These are phyloP conservation scores for Backusella luteola DNA, from an alignment of 192 early-diverging fungal species.

Conservation along the genomic window DNA sequence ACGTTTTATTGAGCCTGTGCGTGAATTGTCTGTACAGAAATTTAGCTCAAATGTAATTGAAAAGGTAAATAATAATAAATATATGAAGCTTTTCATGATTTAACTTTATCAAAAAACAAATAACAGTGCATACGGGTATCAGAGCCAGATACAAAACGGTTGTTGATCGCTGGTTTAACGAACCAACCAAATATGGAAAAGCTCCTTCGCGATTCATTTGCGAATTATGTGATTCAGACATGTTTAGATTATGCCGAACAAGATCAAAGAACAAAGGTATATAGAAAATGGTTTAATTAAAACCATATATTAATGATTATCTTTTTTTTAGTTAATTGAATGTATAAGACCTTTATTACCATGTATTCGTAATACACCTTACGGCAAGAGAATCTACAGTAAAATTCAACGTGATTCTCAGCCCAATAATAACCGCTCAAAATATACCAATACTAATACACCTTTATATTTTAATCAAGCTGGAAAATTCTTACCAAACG, in stretches of 20 bases:
- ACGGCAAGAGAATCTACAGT: slow-evolving; percentile 84
- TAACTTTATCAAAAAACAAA: neutral
- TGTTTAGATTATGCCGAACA: slow-evolving; percentile 80
- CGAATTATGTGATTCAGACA: slow-evolving; percentile 91
- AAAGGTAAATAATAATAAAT: slow-evolving; percentile 53
- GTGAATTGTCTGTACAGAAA: slow-evolving; percentile 81
- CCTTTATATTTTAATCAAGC: slow-evolving; percentile 1
- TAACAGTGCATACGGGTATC: slow-evolving; percentile 77
- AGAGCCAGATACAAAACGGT: slow-evolving; percentile 62
- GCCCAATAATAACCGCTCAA: neutral
- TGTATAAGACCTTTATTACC: slow-evolving; percentile 78
- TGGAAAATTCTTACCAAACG: slow-evolving; percentile 1
- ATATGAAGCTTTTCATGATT: neutral
- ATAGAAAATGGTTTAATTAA: neutral
- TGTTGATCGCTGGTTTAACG: slow-evolving; percentile 74
- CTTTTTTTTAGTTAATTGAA: slow-evolving; percentile 60
- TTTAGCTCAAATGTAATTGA: slow-evolving; percentile 93
- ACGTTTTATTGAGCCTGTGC: slow-evolving; percentile 75
- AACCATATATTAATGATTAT: neutral
- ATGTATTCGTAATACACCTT: slow-evolving; percentile 81
- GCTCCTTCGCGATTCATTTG: slow-evolving; percentile 82
- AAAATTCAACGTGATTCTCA: slow-evolving; percentile 68
- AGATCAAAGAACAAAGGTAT: slow-evolving; percentile 61
- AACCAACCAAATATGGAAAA: slow-evolving; percentile 74
- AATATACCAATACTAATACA: slow-evolving; percentile 1